Base-by-base conservation (phyloP, 352 stramenopile genomes). In the Nothophytophthora sp. region DNA sequence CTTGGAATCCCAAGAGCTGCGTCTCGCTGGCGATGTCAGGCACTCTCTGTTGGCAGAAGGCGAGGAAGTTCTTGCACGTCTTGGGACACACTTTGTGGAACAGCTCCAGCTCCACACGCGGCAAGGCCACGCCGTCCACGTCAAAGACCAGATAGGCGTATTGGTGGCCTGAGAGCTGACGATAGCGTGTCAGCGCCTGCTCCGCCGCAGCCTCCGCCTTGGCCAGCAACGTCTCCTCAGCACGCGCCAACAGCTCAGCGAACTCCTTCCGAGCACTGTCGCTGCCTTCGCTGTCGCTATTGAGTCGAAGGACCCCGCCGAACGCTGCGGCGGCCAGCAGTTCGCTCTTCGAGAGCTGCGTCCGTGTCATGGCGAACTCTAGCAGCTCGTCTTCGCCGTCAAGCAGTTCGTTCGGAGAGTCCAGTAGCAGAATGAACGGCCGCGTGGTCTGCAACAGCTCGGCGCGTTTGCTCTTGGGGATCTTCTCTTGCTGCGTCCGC, bases 51-150 rank as follows among this genome's bases (percentile, higher is more conserved):
- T 87, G 60, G 29, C 83, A 93, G 27, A 92, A 77, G 2, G 81
- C 78, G 8, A 85, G 11, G 37, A 94, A 94, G 42, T 92, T 94
- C 19, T 73, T 67, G 58, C 79, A 91, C 3, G 83, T 90, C 32
- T 68, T 67, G 7, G 83, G 79, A 20, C 81, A 94, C 2, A 84
- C 45, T 29, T 55, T 55, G 4, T 80, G 50, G 30, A 79, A 91
- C 12, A 94, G 48, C 54, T 94, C 83, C 12, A 94, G 65, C 28
- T 91, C 74, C 16, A 94, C 71, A 5, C 69, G 61, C 4, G 80
- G 80, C 5, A 89, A 44, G 2, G 73, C 68, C n/a, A 76, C 52
- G 12, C 77, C 70, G 51, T 89, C 77, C 6, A 91, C 52, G 3
- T 71, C 70, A 54, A 91, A 86, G 7, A 84, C 63, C 19, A 91